These are phyloP conservation scores for Medicago ruthenica DNA, from an alignment of 306 rosid species.

Conservation along the genomic window DNA sequence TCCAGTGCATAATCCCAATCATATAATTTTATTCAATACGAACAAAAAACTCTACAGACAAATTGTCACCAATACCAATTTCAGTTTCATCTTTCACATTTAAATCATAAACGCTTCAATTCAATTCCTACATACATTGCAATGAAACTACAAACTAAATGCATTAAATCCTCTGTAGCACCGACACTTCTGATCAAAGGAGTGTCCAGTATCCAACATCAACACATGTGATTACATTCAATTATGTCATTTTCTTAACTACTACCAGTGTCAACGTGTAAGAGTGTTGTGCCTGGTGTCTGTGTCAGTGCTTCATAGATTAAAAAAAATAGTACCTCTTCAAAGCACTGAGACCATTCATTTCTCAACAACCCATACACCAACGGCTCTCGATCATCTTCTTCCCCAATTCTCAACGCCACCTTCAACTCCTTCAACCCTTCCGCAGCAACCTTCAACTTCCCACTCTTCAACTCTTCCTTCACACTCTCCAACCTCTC, in stretches of 20 bases:
- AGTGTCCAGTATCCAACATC: too few species aligned
- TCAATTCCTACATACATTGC: slow-evolving; percentile 13
- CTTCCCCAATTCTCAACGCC: slow-evolving; percentile 54
- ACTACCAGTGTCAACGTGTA: too few species aligned
- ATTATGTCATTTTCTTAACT: too few species aligned
- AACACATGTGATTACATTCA: too few species aligned
- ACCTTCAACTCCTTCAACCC: slow-evolving; percentile 68
- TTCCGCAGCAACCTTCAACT: slow-evolving; percentile 71
- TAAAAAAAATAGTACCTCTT: slow-evolving; percentile 62
- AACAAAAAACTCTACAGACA: neutral
- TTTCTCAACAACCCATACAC: slow-evolving; percentile 77
- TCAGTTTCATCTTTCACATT: slow-evolving; percentile 8
- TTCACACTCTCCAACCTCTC: slow-evolving; percentile 61
- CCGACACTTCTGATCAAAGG: too few species aligned
- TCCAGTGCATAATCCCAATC: neutral
- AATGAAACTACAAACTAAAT: neutral
- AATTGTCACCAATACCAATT: neutral
- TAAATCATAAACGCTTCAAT: slow-evolving; percentile 12
- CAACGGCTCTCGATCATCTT: slow-evolving; percentile 67
- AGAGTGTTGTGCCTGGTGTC: too few species aligned
- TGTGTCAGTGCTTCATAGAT: too few species aligned
- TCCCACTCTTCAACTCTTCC: slow-evolving; percentile 69
- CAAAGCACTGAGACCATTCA: slow-evolving; percentile 85
- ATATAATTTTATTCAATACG: too few species aligned
- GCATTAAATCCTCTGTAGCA: neutral